Evolutionary conservation across 768 basidiomycete species (phyloP).

Genomic region (Boletales sp.): DNA sequence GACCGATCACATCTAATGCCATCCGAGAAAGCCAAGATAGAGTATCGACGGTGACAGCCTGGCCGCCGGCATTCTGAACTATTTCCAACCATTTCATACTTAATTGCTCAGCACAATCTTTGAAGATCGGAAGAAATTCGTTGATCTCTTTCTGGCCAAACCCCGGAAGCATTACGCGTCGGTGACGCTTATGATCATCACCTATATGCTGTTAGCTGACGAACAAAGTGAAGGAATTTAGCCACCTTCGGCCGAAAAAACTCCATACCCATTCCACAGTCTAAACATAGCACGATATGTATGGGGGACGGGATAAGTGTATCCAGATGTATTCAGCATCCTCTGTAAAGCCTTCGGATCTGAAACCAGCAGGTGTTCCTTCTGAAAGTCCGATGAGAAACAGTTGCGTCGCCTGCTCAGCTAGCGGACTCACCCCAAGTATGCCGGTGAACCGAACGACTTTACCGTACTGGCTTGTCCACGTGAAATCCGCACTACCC

Average conservation of each 20-base stretch:
- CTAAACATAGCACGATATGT: too few species aligned
- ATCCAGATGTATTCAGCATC: conserved; percentile 39
- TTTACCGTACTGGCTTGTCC: conserved; percentile 29
- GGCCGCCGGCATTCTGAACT: neutral
- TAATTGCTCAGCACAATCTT: conserved; percentile 27
- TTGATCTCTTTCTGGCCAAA: conserved; percentile 50
- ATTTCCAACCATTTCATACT: conserved; percentile 17
- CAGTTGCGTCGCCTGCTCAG: conserved; percentile 2
- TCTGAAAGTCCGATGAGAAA: conserved; percentile 24
- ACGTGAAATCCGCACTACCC: conserved; percentile 27
- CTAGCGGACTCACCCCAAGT: conserved; percentile 15
- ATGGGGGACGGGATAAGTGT: conserved; percentile 29
- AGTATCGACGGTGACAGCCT: conserved; percentile 15
- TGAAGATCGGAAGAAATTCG: conserved; percentile 49
- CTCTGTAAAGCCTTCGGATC: conserved; percentile 43
- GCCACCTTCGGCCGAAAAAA: too few species aligned
- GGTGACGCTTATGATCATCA: conserved; percentile 47
- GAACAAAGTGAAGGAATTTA: conserved; percentile 6
- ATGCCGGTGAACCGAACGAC: conserved; percentile 21
- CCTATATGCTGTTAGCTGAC: conserved; percentile 14
- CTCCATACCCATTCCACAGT: too few species aligned
- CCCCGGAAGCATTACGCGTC: conserved; percentile 52
- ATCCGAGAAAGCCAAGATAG: conserved; percentile 34
- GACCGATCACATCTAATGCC: conserved; percentile 35
- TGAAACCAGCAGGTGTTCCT: conserved; percentile 41